Conservation (phyloP, 2,329 filamentous ascomycete genomes). For the Alternaria ethzedia region DNA sequence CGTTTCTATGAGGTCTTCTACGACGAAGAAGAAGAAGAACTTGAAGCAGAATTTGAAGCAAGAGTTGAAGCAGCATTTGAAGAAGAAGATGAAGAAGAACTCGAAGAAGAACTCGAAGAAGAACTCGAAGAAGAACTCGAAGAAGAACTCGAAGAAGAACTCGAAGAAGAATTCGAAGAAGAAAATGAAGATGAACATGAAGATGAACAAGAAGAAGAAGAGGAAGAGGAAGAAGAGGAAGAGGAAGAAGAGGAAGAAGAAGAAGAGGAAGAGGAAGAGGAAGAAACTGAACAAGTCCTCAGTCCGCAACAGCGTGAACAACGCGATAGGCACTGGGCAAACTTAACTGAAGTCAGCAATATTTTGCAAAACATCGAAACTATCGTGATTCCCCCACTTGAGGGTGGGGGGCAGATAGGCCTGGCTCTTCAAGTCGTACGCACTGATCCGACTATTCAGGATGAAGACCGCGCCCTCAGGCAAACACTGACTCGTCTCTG, state of each 20-base stretch:
- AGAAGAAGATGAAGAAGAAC: not conserved
- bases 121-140: not conserved
- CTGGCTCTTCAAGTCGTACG: not conserved
- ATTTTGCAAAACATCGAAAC: not conserved
- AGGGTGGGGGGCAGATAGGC: not conserved
- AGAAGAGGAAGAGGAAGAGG: not conserved
- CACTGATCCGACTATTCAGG: not conserved
- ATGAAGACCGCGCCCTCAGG: not conserved
- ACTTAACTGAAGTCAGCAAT: not conserved
- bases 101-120: too few species aligned
- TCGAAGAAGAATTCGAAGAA: not conserved
- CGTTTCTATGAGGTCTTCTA: too few species aligned
- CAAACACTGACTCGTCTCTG: not conserved
- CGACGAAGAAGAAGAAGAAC: not conserved
- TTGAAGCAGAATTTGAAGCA: too few species aligned
- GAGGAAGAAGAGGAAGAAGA: not conserved
- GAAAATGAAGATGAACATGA: not conserved
- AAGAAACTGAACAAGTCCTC: not conserved
- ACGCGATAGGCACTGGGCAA: not conserved
- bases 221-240: not conserved
- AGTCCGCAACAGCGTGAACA: not conserved
- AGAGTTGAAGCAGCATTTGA: too few species aligned
- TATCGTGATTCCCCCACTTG: not conserved
- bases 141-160: not conserved
- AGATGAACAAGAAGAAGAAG: not conserved